phyloP scores from a whole-genome alignment of 2,329 filamentous ascomycete genomes.

The Penicillium sp. region DNA sequence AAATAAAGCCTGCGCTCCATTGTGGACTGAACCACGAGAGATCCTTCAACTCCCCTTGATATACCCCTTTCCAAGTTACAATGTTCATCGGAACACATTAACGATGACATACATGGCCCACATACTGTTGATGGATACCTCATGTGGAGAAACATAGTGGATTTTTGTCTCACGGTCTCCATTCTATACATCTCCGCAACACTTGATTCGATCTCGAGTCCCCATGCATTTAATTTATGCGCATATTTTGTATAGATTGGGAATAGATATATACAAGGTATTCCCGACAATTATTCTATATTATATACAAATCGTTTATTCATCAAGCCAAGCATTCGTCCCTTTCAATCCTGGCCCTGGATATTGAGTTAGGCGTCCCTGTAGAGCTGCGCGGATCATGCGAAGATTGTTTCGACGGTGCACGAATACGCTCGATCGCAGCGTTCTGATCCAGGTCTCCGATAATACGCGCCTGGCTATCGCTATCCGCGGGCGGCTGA shows the following conservation, averaged over 20 bases:
- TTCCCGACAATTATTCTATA: background rate
- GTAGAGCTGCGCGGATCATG: slow-evolving; percentile 6
- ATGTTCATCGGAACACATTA: background rate
- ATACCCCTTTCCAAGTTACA: background rate
- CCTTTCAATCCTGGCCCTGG: background rate
- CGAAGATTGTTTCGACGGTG: slow-evolving; percentile 14
- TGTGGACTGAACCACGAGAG: background rate
- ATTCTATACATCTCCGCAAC: background rate
- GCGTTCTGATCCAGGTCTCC: slow-evolving; percentile 2
- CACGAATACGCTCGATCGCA: background rate
- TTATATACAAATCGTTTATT: slow-evolving; percentile 9
- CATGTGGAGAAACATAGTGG: background rate
- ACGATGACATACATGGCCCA: background rate
- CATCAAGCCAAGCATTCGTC: slow-evolving; percentile 4
- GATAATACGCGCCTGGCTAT: slow-evolving; percentile 11
- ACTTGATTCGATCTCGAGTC: background rate
- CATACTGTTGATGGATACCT: background rate
- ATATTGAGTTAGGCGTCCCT: background rate
- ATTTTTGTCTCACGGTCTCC: background rate
- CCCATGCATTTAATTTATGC: too few relatives aligned
- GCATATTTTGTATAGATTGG: too few relatives aligned
- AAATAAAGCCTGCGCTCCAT: background rate
- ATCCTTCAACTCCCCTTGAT: background rate
- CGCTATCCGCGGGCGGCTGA: slow-evolving; percentile 13
- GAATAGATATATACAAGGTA: slow-evolving; percentile 4